Base-by-base conservation (phyloP, 345 rosid species). In the Ceriops decandra region DNA sequence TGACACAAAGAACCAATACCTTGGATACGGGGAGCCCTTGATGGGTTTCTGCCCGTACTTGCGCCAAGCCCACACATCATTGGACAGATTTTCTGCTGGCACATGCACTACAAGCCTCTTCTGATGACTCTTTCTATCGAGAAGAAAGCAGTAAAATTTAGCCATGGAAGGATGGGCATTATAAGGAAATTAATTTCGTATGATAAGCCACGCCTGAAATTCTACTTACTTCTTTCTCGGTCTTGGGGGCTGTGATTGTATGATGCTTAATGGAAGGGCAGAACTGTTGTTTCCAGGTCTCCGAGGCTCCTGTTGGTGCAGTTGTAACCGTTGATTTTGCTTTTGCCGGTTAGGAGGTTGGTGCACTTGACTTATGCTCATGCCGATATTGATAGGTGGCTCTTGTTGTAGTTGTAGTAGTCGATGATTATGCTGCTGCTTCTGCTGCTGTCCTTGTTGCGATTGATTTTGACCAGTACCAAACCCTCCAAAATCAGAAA, bases 21-120 rank as follows among this genome's bases (percentile, higher is more conserved):
- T 89, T 24, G 97, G 98, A 67, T 85, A 87, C 6, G 97, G 96
- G 21, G 97, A 89, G 42, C 97, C 96, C 79, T 91, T 93, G 76
- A 93, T 93, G 69, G 97, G 98, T 77, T 93, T 93, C 63, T 93
- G 97, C 5, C 98, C 98, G 72, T 93, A 93, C 60, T 93, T 93
- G 9, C 98, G 85, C 98, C 98, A 93, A 57, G 97, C 90, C 98
- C 98, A 93, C 67, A 83, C 71, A 82, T 93, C 98, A 66, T 84
- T 74, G 17, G 90, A 82, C 67, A 93, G 87, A 66, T 89, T 84
- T 76, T 89, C 96, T 49, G 78, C 92, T 32, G 87, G 74, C 33
- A 93, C 88, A 57, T 87, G 95, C 76, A 87, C 79, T 52, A 91
- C 81, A 54, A 80, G 73, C 79, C 80, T 87, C 78, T 90, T 92